Evolutionary conservation across 768 basidiomycete genomes (phyloP).

Genomic region (Gloeophyllum trabeum): DNA sequence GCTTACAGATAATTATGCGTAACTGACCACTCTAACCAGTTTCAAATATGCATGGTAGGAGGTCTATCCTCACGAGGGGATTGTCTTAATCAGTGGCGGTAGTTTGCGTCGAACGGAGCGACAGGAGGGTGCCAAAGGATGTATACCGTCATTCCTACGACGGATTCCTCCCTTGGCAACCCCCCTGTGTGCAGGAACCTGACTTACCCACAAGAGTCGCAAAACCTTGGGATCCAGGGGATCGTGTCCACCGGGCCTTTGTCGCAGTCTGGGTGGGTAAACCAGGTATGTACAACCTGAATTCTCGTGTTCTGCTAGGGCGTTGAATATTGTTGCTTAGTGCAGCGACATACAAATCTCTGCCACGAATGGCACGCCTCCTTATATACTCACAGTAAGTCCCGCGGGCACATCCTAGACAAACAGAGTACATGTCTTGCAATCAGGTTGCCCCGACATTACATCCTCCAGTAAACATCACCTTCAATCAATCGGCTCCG

Average conservation of each 20-base stretch:
- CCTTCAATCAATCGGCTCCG: conserved; percentile 24
- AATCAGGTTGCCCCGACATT: conserved; percentile 44
- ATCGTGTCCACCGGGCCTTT: conserved; percentile 33
- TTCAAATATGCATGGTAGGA: conserved; percentile 57
- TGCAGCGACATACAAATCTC: conserved; percentile 46
- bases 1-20: neutral
- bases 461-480: conserved; percentile 50
- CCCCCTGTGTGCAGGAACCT: conserved; percentile 38
- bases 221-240: conserved; percentile 33
- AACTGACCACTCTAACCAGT: conserved; percentile 27
- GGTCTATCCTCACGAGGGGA: neutral
- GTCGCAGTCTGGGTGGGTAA: conserved; percentile 49
- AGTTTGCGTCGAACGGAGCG: conserved; percentile 47
- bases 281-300: conserved; percentile 33
- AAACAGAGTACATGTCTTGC: neutral
- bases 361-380: conserved; percentile 46
- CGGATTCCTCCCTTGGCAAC: conserved; percentile 16
- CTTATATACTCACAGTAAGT: conserved; percentile 45
- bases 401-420: neutral
- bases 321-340: conserved; percentile 16
- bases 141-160: conserved; percentile 41
- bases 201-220: conserved; percentile 29
- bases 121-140: conserved; percentile 51
- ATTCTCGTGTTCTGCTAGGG: neutral
- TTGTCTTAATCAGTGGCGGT: neutral